These are phyloP conservation scores for Alnus rubra DNA, from an alignment of 306 rosid genomes.

Conservation along the genomic window DNA sequence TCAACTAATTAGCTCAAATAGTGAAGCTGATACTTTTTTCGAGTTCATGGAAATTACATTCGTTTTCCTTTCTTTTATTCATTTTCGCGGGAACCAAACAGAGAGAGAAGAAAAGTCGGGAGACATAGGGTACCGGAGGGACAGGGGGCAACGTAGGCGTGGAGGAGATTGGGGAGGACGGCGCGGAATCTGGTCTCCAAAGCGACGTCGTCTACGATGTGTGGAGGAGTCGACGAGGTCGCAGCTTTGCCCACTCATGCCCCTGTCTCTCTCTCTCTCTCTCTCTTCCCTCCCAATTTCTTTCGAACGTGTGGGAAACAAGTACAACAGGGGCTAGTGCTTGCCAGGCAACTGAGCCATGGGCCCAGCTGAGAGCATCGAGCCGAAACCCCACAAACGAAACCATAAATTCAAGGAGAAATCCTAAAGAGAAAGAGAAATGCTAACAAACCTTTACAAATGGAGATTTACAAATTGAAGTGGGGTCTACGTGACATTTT, in stretches of 20 bases:
- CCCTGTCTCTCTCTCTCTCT: conserved; percentile 20
- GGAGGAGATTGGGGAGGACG: conserved; percentile 80
- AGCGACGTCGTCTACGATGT: conserved; percentile 53
- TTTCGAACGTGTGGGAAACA: conserved; percentile 34
- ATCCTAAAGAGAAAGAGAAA: too few species aligned
- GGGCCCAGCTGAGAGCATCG: neutral
- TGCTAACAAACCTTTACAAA: too few species aligned
- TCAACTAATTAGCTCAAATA: neutral
- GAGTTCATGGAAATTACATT: neutral
- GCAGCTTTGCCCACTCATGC: conserved; percentile 61
- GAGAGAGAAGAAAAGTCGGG: neutral
- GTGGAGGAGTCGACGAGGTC: conserved; percentile 56
- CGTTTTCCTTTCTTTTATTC: neutral
- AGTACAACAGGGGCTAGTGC: too few species aligned
- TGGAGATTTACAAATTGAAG: too few species aligned
- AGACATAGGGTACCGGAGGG: conserved; percentile 49
- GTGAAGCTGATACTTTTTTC: neutral
- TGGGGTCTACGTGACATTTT: too few species aligned
- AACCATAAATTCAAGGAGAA: too few species aligned
- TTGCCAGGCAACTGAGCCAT: neutral
- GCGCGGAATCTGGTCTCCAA: conserved; percentile 74
- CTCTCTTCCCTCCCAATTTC: conserved; percentile 36
- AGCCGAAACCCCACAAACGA: neutral
- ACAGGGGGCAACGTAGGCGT: conserved; percentile 62
- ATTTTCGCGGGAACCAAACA: conserved; percentile 14